Conservation (phyloP, 1,284 basidiomycete genomes). For the Peniophora sp. region DNA sequence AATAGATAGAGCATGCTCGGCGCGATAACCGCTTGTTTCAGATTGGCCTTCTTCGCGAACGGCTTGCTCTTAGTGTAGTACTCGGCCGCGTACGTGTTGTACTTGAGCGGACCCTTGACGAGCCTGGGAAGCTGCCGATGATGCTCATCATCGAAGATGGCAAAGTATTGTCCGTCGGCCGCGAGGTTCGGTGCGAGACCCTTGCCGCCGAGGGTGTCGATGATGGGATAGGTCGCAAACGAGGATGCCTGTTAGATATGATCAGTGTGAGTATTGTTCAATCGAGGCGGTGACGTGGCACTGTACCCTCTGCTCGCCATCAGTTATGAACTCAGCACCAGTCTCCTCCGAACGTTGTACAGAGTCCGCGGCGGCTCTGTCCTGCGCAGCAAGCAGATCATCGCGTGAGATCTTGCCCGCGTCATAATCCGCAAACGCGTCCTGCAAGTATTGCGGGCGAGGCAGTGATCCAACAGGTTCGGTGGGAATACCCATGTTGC, state of each 20-base stretch:
- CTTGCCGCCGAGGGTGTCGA: slow-evolving; percentile 13
- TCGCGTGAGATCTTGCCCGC: slow-evolving; percentile 11
- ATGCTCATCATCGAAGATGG: slow-evolving; percentile 14
- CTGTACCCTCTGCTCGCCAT: slow-evolving; percentile 14
- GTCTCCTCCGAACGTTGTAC: slow-evolving; percentile 12
- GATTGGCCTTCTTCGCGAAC: background rate
- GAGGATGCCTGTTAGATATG: too few relatives aligned
- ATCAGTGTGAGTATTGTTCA: too few relatives aligned
- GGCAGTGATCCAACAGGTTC: slow-evolving; percentile 6
- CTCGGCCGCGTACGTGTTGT: background rate
- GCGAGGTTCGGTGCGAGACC: slow-evolving; percentile 13
- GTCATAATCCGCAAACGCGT: slow-evolving; percentile 13
- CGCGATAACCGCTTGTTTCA: slow-evolving; percentile 13
- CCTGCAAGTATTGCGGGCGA: slow-evolving; percentile 10
- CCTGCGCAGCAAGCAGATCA: slow-evolving; percentile 10
- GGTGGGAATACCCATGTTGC: slow-evolving; percentile 5
- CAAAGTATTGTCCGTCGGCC: slow-evolving; percentile 12
- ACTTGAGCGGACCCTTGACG: slow-evolving; percentile 13
- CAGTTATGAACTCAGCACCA: slow-evolving; percentile 12
- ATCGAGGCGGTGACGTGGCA: too few relatives aligned
- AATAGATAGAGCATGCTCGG: slow-evolving; percentile 15
- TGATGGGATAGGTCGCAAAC: slow-evolving; percentile 15
- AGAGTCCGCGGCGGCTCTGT: slow-evolving; percentile 12
- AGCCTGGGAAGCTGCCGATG: slow-evolving; percentile 14
- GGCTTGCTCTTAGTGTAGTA: background rate